Percentiles rank a stretch among this genome's conserved stretches.
Evolutionary conservation across 2,329 filamentous ascomycete species (phyloP).

Genomic region (Fusarium sp.): DNA sequence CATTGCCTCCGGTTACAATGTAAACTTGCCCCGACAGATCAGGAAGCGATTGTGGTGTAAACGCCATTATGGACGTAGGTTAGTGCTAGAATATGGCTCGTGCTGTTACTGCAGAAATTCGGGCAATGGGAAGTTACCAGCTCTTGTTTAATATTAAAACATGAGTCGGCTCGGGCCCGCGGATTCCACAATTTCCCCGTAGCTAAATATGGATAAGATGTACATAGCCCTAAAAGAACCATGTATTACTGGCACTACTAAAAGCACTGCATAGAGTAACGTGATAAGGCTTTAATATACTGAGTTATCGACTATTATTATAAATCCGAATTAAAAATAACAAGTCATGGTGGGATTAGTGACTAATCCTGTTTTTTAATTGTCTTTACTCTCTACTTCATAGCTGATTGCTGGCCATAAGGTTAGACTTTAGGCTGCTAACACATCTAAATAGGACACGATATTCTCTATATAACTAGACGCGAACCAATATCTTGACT

Average conservation of each 20-base stretch:
- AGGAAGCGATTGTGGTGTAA: neutral
- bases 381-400: neutral
- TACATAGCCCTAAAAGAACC: neutral
- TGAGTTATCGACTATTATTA: fast-evolving
- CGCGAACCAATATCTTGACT: neutral
- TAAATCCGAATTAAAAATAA: fast-evolving
- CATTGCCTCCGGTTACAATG: constrained; percentile 1
- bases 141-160: neutral
- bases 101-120: neutral
- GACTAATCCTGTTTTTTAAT: fast-evolving
- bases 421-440: too few relatives aligned
- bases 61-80: neutral
- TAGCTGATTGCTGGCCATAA: neutral
- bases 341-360: fast-evolving
- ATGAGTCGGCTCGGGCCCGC: neutral
- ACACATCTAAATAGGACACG: fast-evolving
- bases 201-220: neutral
- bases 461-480: neutral
- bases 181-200: neutral
- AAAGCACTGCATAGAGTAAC: too few relatives aligned
- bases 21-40: neutral
- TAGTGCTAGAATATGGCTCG: neutral
- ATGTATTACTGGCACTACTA: neutral
- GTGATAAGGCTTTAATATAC: neutral
- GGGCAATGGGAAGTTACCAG: neutral